Percentiles rank a stretch among this genome's conserved stretches.
phyloP scores from a whole-genome alignment of 2,329 filamentous ascomycete species.

The Hypoxylon sp. region DNA sequence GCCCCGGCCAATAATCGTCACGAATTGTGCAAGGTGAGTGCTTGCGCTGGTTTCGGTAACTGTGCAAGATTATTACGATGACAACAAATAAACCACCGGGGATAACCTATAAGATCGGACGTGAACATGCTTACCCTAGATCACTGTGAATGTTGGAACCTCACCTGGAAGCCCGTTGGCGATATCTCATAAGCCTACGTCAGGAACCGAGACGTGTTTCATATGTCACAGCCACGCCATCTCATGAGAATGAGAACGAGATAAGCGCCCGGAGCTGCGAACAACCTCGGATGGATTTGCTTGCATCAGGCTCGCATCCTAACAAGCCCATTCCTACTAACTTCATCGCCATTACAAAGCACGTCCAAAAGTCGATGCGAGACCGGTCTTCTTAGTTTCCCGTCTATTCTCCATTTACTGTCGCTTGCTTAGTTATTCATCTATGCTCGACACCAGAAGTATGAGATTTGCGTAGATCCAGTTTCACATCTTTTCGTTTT shows the following conservation, averaged over 20 bases:
- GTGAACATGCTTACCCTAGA: background rate
- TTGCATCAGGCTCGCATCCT: background rate
- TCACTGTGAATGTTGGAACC: slow-evolving; percentile 12
- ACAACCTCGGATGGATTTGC: slow-evolving; percentile 13
- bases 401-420: background rate
- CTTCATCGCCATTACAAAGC: background rate
- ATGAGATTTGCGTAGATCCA: slow-evolving; percentile 8
- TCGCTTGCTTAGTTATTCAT: slow-evolving; percentile 4
- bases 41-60: background rate
- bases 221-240: slow-evolving; percentile 30
- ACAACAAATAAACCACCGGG: slow-evolving; percentile 7
- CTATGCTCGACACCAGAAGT: slow-evolving; percentile 20
- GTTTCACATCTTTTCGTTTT: slow-evolving; percentile 22
- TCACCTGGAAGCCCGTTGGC: slow-evolving; percentile 11
- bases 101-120: background rate
- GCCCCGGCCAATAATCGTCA: slow-evolving; percentile 2
- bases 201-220: slow-evolving; percentile 40
- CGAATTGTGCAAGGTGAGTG: slow-evolving; percentile 1
- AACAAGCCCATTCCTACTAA: background rate
- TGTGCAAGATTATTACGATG: slow-evolving; percentile 13
- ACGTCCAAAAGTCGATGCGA: background rate
- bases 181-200: slow-evolving; percentile 21
- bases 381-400: background rate
- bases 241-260: slow-evolving; percentile 17
- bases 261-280: slow-evolving; percentile 10